Evolutionary conservation across 805 yeast species (phyloP).

Genomic region (Wickerhamiella cacticola): DNA sequence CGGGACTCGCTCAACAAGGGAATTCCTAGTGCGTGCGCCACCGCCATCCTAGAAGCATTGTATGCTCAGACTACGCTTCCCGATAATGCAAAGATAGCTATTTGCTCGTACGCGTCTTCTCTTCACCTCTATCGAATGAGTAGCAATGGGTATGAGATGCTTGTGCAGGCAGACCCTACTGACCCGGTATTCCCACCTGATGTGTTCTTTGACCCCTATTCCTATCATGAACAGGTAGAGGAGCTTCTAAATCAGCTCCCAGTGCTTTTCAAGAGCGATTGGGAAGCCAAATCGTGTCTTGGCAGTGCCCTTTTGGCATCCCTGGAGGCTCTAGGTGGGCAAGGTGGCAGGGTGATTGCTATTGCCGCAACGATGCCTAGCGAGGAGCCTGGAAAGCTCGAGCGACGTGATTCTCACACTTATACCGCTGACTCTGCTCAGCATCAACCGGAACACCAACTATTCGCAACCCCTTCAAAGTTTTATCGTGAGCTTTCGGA

Average conservation of each 20-base stretch:
- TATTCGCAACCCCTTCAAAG: conserved; percentile 47
- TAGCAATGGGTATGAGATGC: conserved; percentile 14
- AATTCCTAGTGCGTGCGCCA: conserved; percentile 51
- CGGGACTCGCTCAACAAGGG: conserved; percentile 47
- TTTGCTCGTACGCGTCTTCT: conserved; percentile 62
- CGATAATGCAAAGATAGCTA: conserved; percentile 44
- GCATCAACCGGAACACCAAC: conserved; percentile 33
- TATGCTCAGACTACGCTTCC: conserved; percentile 29
- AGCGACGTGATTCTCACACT: conserved; percentile 23
- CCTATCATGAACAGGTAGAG: conserved; percentile 51
- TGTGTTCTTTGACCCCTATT: conserved; percentile 65
- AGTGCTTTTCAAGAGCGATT: conserved; percentile 31
- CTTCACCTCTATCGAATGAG: conserved; percentile 47
- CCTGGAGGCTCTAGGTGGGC: conserved; percentile 40
- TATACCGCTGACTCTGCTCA: conserved; percentile 18
- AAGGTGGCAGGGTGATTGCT: conserved; percentile 72
- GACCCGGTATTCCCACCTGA: conserved; percentile 81
- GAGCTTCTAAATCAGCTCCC: conserved; percentile 55
- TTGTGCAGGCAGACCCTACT: conserved; percentile 42
- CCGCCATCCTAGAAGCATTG: conserved; percentile 52
- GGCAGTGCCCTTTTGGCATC: conserved; percentile 73
- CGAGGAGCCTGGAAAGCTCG: conserved; percentile 60
- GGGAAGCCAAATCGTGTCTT: conserved; percentile 50
- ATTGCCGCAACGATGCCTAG: conserved; percentile 61
- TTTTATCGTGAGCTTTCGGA: conserved; percentile 51